Base-by-base conservation (phyloP, 257 asterid species). In the Striga asiatica region DNA sequence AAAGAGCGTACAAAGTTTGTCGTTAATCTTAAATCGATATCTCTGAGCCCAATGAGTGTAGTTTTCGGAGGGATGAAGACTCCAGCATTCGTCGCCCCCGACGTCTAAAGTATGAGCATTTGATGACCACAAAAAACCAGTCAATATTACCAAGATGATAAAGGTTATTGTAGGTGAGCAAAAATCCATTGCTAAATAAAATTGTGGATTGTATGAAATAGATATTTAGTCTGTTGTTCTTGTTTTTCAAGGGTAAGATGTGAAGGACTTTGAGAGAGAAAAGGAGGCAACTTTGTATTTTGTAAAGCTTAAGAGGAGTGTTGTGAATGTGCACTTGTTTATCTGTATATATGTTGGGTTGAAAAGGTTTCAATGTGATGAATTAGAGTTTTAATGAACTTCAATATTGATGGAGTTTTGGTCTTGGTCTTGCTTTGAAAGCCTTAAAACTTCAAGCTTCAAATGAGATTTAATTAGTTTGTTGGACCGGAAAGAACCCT, bases 21-120 rank as follows among this genome's bases (percentile, higher is more conserved):
- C 85, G 3, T 78, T 50, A 51, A 75, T 21, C 52, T 60, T 69
- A 39, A 78, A 75, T 5, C 78, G 80, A 52, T 65, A 32, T 62
- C 61, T 46, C 37, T 60, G 32, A 0, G 81, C 67, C 85, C 81
- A 78, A 12, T 53, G 66, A 5, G 3, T 60, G 31, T 78, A 73
- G 13, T 57, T 66, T 19, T 74, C 68, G 0, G 64, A 54, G 13
- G 81, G 77, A 2, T 61, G 49, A 14, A 58, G 53, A 4, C 58
- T 57, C 82, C 82, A 81, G 9, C 85, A 84, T 23, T 66, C 72
- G 5, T 49, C 61, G 2, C 60, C 80, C 1, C 88, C 88, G 25
- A 71, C 82, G 13, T 67, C 34, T 18, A 73, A 71, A 5, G 56
- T 70, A 31, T 24, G 31, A 56, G 80, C 85, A n/a, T 62, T 46